Evolutionary conservation across 2,329 filamentous ascomycete species (phyloP), one percentile per base, ranked within the genome.

Genomic region (Cephalotrichum gorgonifer): DNA sequence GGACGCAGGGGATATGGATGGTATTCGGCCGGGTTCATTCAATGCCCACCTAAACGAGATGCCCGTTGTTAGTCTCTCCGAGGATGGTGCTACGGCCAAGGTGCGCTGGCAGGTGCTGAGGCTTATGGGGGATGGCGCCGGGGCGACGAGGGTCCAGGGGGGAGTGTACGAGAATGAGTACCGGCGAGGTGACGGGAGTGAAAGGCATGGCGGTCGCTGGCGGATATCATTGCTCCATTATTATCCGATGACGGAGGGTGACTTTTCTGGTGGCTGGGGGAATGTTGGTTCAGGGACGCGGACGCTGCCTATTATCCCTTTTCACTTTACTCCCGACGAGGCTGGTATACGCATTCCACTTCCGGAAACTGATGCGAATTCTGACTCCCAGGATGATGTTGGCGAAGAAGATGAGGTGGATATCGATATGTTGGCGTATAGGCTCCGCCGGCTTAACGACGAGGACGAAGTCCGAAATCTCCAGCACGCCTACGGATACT

Each of bases 121-220:
- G 12, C 31, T 47, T 9, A 26, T 47, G 25, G 45, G 45, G 14
- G 45, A 47, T 22, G 45, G 45, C 11, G 45, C 45, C 17, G 45
- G 45, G 8, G 26, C 26, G 45, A 47, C 33, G 23, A 25, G 45
- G 22, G 35, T 47, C 17, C 31, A 47, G 33, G 45, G 31, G 6
- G 45, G 45, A 6, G 33, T 47, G 9, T 47, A 47, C 31, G 45
- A 47, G 22, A 47, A 47, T 15, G 31, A 47, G 33, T 47, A 47
- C 17, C n/a, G 33, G 9, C 25, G 22, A 2, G 4, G 33, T 30
- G 14, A 23, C 22, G 7, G 23, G 14, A 14, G 45, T 26, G 4
- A 15, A 33, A 33, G 30, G 8, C 4, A 33, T 33, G 30, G 30
- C 12, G n/a, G 4, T 33, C 30, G 3, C n/a, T 47, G 33, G 45